Conservation (phyloP, 176 grass and related monocot species). For the Raddia distichophylla region DNA sequence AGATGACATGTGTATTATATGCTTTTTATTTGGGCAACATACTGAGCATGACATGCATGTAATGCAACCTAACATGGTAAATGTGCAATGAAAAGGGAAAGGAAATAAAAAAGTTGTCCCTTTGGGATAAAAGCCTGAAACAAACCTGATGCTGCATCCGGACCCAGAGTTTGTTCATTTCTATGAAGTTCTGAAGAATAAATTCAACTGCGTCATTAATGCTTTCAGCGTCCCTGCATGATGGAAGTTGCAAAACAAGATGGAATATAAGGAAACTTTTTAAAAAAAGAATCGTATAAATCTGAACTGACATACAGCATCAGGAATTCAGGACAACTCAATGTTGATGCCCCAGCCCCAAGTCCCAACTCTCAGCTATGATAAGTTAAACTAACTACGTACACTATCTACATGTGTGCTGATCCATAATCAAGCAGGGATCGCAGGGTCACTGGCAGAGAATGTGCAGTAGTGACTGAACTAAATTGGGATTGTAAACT, state of each 20-base stretch:
- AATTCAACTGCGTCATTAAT: conserved; percentile 96
- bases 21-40: conserved; percentile 24
- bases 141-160: conserved; percentile 98
- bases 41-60: conserved; percentile 18
- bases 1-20: not conserved
- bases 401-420: not conserved
- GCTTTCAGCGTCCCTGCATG: conserved; percentile 74
- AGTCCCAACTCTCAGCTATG: not conserved
- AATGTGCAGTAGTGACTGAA: not conserved
- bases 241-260: conserved; percentile 35
- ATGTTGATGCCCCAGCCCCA: not conserved
- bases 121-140: conserved; percentile 28
- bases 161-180: conserved; percentile 99
- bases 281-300: conserved; percentile 18
- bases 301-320: conserved; percentile 14
- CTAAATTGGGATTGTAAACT: conserved; percentile 5
- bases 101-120: conserved; percentile 20
- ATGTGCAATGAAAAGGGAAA: conserved; percentile 28
- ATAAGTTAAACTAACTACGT: conserved; percentile 27
- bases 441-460: not conserved
- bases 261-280: conserved; percentile 5
- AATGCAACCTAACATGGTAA: conserved; percentile 17
- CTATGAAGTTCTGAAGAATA: conserved; percentile 98
- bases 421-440: conserved; percentile 13
- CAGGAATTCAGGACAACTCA: not conserved